These are phyloP conservation scores for Candida sp. DNA, from an alignment of 1,139 yeast genomes.

Conservation along the genomic window DNA sequence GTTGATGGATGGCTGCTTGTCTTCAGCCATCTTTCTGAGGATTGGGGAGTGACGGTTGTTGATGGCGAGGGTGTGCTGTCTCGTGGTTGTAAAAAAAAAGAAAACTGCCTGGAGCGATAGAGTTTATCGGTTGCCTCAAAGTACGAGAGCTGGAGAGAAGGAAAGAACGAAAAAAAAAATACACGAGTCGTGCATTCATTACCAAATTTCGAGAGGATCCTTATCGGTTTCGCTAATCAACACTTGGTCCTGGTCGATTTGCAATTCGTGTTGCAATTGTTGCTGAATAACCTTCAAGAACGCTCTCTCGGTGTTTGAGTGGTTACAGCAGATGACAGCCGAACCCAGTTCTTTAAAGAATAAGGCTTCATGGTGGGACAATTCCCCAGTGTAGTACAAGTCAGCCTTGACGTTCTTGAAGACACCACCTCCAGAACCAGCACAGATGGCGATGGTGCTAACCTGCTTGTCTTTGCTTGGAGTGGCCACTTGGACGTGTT, in stretches of 20 bases:
- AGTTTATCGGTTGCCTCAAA: neutral
- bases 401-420: constrained; percentile 73
- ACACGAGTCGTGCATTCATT: neutral
- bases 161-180: neutral
- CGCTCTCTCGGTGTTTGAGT: constrained; percentile 92
- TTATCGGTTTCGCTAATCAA: constrained; percentile 52
- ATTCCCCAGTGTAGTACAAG: constrained; percentile 86
- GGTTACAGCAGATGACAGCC: constrained; percentile 80
- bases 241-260: constrained; percentile 41
- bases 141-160: neutral
- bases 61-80: too few species aligned
- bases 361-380: constrained; percentile 91
- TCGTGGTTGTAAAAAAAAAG: too few species aligned
- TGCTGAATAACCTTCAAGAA: constrained; percentile 58
- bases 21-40: constrained; percentile 8
- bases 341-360: constrained; percentile 74
- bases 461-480: constrained; percentile 33
- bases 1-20: constrained; percentile 5
- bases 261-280: constrained; percentile 51
- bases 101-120: too few species aligned
- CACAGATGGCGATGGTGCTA: constrained; percentile 80
- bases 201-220: constrained; percentile 58
- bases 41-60: too few species aligned
- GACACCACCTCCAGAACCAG: constrained; percentile 90
- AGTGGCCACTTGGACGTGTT: constrained; percentile 67